These are phyloP conservation scores for Kickxella alabastrina DNA, from an alignment of 192 early-diverging fungal species.

Conservation along the genomic window DNA sequence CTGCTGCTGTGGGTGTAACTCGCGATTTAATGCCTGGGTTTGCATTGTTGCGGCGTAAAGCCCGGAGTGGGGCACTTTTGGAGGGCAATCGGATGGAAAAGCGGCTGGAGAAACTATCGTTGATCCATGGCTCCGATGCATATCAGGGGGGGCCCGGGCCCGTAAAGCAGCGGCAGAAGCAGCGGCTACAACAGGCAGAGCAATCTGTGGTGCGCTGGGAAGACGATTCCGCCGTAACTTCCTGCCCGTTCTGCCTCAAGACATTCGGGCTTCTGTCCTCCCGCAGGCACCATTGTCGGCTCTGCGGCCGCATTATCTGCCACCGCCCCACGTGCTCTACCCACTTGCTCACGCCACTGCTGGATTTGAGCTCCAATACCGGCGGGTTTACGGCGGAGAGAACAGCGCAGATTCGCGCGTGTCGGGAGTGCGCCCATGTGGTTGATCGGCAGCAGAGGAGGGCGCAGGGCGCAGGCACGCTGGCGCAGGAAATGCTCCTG, in stretches of 20 bases:
- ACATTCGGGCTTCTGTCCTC: conserved; percentile 55
- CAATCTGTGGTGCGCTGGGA: conserved; percentile 46
- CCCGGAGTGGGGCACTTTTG: conserved; percentile 58
- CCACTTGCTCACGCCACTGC: conserved; percentile 15
- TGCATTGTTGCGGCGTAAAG: conserved; percentile 48
- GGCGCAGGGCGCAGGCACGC: conserved; percentile 24
- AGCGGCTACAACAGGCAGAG: no score
- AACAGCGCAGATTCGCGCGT: conserved; percentile 47
- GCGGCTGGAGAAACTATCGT: conserved; percentile 63
- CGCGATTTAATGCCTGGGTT: conserved; percentile 55
- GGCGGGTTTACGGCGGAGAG: conserved; percentile 3
- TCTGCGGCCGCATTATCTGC: conserved; percentile 67
- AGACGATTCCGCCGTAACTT: conserved; percentile 9
- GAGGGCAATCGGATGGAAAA: conserved; percentile 72
- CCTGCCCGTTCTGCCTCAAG: conserved; percentile 22
- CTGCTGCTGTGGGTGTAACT: conserved; percentile 23
- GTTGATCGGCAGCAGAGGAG: conserved; percentile 57
- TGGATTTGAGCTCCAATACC: not conserved
- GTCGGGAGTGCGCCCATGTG: conserved; percentile 56
- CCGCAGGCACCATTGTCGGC: conserved; percentile 68
- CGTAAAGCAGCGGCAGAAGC: no score
- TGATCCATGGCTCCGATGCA: conserved; percentile 15
- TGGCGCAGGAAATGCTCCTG: no score
- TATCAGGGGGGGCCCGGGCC: no score
- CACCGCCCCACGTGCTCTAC: conserved; percentile 53